phyloP scores from a whole-genome alignment of 2,329 filamentous ascomycete genomes.

The Cercospora nicotianae region DNA sequence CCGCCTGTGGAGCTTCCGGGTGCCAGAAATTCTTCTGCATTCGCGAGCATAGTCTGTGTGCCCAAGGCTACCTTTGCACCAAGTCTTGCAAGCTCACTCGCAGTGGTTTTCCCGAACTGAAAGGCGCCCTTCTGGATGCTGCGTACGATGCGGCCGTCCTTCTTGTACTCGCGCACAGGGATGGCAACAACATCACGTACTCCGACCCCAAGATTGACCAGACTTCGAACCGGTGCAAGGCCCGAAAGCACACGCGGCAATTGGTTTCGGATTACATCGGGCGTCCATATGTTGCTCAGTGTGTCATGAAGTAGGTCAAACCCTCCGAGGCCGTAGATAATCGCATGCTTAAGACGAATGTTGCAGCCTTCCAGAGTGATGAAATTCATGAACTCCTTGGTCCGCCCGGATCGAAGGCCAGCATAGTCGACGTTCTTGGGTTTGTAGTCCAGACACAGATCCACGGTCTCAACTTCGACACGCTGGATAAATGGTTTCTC shows the following conservation, averaged over 20 bases:
- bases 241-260: slow-evolving; percentile 86
- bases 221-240: slow-evolving; percentile 80
- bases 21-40: slow-evolving; percentile 75
- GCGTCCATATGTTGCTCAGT: slow-evolving; percentile 95
- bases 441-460: slow-evolving; percentile 91
- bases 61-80: slow-evolving; percentile 93
- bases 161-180: slow-evolving; percentile 87
- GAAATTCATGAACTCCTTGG: slow-evolving; percentile 99
- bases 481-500: slow-evolving; percentile 75
- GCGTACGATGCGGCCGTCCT: slow-evolving; percentile 87
- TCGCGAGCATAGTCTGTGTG: slow-evolving; percentile 88
- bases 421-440: slow-evolving; percentile 97
- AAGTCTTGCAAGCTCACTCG: slow-evolving; percentile 88
- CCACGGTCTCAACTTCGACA: slow-evolving; percentile 80
- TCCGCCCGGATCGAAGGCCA: slow-evolving; percentile 86
- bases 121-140: slow-evolving; percentile 88
- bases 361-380: slow-evolving; percentile 85
- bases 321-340: slow-evolving; percentile 87
- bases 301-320: slow-evolving; percentile 88
- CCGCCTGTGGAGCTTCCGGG: slow-evolving; percentile 32
- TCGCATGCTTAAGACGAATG: slow-evolving; percentile 81
- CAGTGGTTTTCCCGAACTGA: slow-evolving; percentile 89
- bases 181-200: slow-evolving; percentile 84
- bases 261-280: slow-evolving; percentile 85
- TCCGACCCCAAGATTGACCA: slow-evolving; percentile 88